Evolutionary conservation across 768 basidiomycete species (phyloP), one percentile per base, ranked within the genome.

Genomic region (Terana coerulea): DNA sequence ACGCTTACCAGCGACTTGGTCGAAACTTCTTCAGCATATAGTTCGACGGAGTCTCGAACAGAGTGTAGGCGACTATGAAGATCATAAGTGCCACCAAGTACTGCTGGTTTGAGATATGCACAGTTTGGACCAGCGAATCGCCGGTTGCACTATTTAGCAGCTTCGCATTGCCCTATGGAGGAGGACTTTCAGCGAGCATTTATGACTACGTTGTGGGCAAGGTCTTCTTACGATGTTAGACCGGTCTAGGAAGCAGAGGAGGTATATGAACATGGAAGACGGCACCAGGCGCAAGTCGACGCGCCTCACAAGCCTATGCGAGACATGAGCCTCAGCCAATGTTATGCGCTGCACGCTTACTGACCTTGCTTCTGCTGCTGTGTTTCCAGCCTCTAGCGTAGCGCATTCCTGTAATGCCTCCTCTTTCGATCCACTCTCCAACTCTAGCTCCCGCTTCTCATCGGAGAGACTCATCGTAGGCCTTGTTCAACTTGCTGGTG

Each of bases 281-380:
- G 65, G 65, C 55, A 67, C 58, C 5, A 67, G 54, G 10, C 65
- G 56, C 35, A 59, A 7, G 53, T 68, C 67, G 33, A 68, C 55
- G 8, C 65, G 39, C 26, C 37, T 51, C 48, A 66, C 72, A 66
- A 84, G 79, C 51, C 82, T 64, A 41, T n/a, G n/a, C n/a, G n/a
- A n/a, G n/a, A n/a, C n/a, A n/a, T n/a, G n/a, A n/a, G n/a, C n/a
- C n/a, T n/a, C n/a, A n/a, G n/a, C n/a, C n/a, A n/a, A n/a, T n/a
- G n/a, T n/a, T n/a, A n/a, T n/a, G n/a, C n/a, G n/a, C n/a, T n/a
- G n/a, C n/a, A n/a, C n/a, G n/a, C n/a, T n/a, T n/a, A n/a, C n/a
- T n/a, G n/a, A n/a, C n/a, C n/a, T n/a, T n/a, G n/a, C n/a, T n/a
- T n/a, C n/a, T n/a, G n/a, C n/a, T n/a, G n/a, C n/a, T n/a, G n/a